These are phyloP conservation scores for Cinnamomum chago DNA, from an alignment of 164 flowering plant genomes.

Conservation along the genomic window DNA sequence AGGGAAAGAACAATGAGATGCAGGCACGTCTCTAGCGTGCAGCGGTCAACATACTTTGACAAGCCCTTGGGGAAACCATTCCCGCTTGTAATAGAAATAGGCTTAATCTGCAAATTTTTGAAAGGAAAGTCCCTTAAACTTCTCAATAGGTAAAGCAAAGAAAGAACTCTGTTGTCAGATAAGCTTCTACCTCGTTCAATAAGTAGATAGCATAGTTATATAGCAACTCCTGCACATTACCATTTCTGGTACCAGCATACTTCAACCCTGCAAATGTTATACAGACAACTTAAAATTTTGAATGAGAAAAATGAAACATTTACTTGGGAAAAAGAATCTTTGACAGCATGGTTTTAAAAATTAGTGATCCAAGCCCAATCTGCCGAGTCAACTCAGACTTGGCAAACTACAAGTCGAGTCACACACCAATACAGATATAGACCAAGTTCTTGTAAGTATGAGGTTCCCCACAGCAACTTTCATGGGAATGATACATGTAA, in stretches of 20 bases:
- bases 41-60: constrained; percentile 75
- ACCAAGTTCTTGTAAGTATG: too few species aligned
- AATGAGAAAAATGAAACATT: not conserved
- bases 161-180: not conserved
- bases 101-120: constrained; percentile 69
- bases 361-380: too few species aligned
- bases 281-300: not conserved
- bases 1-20: constrained; percentile 88
- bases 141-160: not conserved
- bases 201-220: constrained; percentile 77
- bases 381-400: too few species aligned
- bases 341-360: too few species aligned
- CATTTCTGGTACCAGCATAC: constrained; percentile 91
- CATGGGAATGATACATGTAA: too few species aligned
- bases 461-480: too few species aligned
- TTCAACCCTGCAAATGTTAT: constrained; percentile 56
- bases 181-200: constrained; percentile 71
- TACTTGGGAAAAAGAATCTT: not conserved
- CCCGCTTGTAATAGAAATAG: constrained; percentile 44
- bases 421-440: too few species aligned
- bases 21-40: constrained; percentile 81
- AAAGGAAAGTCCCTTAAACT: not conserved
- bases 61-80: constrained; percentile 61
- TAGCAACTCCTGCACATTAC: constrained; percentile 76
- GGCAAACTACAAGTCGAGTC: too few species aligned